Evolutionary conservation across 2,329 filamentous ascomycete genomes (phyloP).

Genomic region (Diaporthe vaccinii): DNA sequence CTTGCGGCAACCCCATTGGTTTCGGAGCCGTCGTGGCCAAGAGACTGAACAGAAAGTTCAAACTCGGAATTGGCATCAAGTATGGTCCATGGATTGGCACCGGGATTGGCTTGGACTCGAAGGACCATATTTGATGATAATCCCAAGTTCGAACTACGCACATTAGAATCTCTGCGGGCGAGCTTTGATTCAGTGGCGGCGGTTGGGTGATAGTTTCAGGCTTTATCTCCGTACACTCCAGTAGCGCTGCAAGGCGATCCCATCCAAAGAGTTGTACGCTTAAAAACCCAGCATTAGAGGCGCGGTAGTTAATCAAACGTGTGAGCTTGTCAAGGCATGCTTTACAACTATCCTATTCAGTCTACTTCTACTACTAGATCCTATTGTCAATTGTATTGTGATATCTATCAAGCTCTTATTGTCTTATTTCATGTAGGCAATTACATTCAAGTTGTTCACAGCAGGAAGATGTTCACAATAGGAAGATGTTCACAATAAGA

Average conservation of each 20-base stretch:
- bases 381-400: not conserved
- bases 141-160: not conserved
- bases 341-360: not conserved
- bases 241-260: slow-evolving; percentile 9
- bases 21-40: not conserved
- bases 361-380: no score
- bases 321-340: not conserved
- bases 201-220: not conserved
- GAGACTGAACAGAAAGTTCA: slow-evolving; percentile 7
- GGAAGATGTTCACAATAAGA: no score
- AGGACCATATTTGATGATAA: not conserved
- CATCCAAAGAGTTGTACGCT: slow-evolving; percentile 4
- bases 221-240: not conserved
- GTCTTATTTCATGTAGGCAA: no score
- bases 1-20: not conserved
- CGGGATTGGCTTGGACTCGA: not conserved
- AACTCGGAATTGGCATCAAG: not conserved
- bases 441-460: no score
- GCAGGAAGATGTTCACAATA: no score
- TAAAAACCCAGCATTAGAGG: not conserved
- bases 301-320: not conserved
- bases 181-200: not conserved
- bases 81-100: not conserved
- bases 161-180: not conserved
- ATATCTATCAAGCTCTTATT: no score